These are phyloP conservation scores for Hypsizygus marmoreus DNA, from an alignment of 768 basidiomycete species.

Conservation along the genomic window DNA sequence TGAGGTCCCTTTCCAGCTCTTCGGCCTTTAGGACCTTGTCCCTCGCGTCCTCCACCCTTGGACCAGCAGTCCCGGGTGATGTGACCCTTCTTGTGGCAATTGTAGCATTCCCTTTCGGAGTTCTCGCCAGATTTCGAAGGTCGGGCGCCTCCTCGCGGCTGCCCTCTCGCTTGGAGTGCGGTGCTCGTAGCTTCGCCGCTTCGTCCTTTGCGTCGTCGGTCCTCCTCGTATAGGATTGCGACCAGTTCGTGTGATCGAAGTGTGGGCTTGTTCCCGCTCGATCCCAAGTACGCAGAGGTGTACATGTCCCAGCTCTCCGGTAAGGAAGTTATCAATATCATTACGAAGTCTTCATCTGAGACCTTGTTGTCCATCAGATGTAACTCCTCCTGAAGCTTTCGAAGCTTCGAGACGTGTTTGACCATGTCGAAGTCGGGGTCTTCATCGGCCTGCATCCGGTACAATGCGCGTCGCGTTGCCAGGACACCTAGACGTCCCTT, in stretches of 20 bases:
- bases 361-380: slow-evolving; percentile 24
- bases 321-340: slow-evolving; percentile 30
- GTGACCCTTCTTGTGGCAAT: slow-evolving; percentile 34
- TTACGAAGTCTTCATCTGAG: slow-evolving; percentile 29
- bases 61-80: slow-evolving; percentile 33
- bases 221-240: slow-evolving; percentile 12
- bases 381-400: slow-evolving; percentile 25
- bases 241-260: slow-evolving; percentile 21
- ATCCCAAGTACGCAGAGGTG: slow-evolving; percentile 23
- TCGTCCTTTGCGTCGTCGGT: background rate
- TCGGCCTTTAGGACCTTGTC: slow-evolving; percentile 26
- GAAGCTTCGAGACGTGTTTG: slow-evolving; percentile 24
- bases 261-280: slow-evolving; percentile 14
- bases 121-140: slow-evolving; percentile 1
- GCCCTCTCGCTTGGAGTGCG: background rate
- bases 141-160: background rate
- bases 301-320: slow-evolving; percentile 30
- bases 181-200: background rate
- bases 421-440: slow-evolving; percentile 28
- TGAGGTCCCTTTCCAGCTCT: slow-evolving; percentile 8
- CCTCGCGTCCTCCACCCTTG: slow-evolving; percentile 39
- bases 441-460: slow-evolving; percentile 23
- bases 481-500: slow-evolving; percentile 24
- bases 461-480: slow-evolving; percentile 21
- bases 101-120: slow-evolving; percentile 24